These are phyloP conservation scores for Durio zibethinus DNA, from an alignment of 345 rosid genomes.

Conservation along the genomic window DNA sequence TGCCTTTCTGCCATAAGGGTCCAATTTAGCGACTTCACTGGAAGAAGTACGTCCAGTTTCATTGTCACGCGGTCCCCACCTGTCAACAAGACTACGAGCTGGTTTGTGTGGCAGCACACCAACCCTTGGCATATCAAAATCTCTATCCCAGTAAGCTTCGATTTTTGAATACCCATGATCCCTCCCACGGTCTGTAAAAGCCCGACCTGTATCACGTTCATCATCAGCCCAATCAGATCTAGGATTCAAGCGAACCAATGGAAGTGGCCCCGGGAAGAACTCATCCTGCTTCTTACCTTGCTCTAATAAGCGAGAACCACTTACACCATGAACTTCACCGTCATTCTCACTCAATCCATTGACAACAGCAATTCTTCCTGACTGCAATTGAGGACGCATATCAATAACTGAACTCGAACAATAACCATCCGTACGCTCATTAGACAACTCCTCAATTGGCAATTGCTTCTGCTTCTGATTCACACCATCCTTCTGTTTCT, in stretches of 20 bases:
- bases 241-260: slow-evolving; percentile 70
- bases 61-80: slow-evolving; percentile 59
- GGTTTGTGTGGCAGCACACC: slow-evolving; percentile 61
- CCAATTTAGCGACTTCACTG: slow-evolving; percentile 51
- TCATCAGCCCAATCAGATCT: slow-evolving; percentile 99
- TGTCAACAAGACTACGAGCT: slow-evolving; percentile 44
- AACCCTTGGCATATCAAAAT: slow-evolving; percentile 67
- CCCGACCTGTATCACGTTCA: slow-evolving; percentile 90
- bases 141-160: slow-evolving; percentile 72
- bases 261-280: slow-evolving; percentile 63
- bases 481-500: slow-evolving; percentile 72
- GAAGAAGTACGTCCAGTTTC: slow-evolving; percentile 57
- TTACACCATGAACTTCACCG: slow-evolving; percentile 28
- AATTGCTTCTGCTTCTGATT: slow-evolving; percentile 66
- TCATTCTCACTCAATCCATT: slow-evolving; percentile 41
- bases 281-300: slow-evolving; percentile 59
- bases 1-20: slow-evolving; percentile 39
- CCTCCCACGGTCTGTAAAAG: slow-evolving; percentile 56
- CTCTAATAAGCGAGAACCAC: slow-evolving; percentile 39
- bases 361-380: slow-evolving; percentile 31
- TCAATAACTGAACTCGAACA: slow-evolving; percentile 42
- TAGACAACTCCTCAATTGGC: slow-evolving; percentile 33
- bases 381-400: slow-evolving; percentile 59
- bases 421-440: slow-evolving; percentile 42
- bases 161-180: slow-evolving; percentile 56